Evolutionary conservation across 768 basidiomycete species (phyloP), one percentile per base, ranked within the genome.

Genomic region (Sporobolomyces phaffii): DNA sequence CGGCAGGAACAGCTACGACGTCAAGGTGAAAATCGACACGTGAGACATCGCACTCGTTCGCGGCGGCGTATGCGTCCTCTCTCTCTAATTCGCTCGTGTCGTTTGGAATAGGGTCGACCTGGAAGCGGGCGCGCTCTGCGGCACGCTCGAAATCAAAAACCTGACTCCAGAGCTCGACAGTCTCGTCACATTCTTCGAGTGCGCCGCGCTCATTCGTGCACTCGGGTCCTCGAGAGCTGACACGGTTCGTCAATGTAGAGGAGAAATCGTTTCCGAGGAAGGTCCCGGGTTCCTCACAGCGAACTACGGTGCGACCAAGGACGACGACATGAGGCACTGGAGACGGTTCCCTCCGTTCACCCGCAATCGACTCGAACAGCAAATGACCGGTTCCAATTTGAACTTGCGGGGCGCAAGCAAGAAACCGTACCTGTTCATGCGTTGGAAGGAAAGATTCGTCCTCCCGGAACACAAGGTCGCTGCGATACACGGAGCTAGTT

Each of bases 361-460:
- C 6, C 54, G 66, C 18, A 62, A 68, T 45, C 84, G 89, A 73
- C 84, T 92, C 69, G 86, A 85, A 76, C 81, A 83, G 65, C 89
- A 93, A 74, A 82, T 92, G 69, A 84, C 86, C 76, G 81, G 84
- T 75, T 90, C 91, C 0, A 83, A 86, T 68, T 74, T 90, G 77
- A 90, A 88, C 45, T 86, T 94, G 75, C 79, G 84, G 50, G 87
- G 88, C 74, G 58, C 52, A 18, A 26, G 28, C 26, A 62, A 63
- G 47, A 60, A 61, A 57, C 76, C 75, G 53, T 78, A 76, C 52
- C 85, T 92, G 34, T 98, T 97, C 77, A 91, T 98, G 87, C 82
- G 94, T 67, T 93, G 91, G 88, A 98, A 98, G 79, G 94, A 98
- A 79, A 82, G 87, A 74, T 97, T 96, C 78, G 81, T 98, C 59